phyloP scores from a whole-genome alignment of 139 green algal species.

The Ostreobium quekettii region DNA sequence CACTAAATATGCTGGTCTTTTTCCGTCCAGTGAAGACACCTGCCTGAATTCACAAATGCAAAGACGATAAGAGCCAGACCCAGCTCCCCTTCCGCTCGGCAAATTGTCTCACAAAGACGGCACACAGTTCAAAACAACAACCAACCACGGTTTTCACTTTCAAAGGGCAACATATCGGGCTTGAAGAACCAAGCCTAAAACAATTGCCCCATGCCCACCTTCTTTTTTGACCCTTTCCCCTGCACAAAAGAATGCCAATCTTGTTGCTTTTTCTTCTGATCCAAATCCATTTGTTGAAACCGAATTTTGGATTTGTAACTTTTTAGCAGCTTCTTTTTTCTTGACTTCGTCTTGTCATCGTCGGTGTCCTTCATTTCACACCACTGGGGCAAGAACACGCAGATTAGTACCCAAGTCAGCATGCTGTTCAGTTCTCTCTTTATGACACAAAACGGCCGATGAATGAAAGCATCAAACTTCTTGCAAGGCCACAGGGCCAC shows the following conservation, averaged over 20 bases:
- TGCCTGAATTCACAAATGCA: too few species aligned
- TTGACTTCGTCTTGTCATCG: constrained; percentile 63
- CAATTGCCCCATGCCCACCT: constrained; percentile 24
- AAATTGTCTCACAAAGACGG: too few species aligned
- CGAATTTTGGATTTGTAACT: constrained; percentile 72
- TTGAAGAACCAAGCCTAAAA: constrained; percentile 7
- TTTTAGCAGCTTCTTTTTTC: constrained; percentile 81
- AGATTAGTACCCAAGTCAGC: constrained; percentile 8
- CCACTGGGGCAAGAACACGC: constrained; percentile 41
- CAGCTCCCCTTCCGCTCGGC: too few species aligned
- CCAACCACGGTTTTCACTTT: neutral
- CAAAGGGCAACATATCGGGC: neutral
- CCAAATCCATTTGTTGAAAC: constrained; percentile 67
- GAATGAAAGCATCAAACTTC: too few species aligned
- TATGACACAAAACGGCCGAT: too few species aligned
- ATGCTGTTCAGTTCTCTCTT: neutral
- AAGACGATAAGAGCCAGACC: too few species aligned
- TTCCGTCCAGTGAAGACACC: constrained; percentile 21
- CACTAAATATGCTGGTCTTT: constrained; percentile 36
- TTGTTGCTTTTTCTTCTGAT: constrained; percentile 44
- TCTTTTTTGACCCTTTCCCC: constrained; percentile 63
- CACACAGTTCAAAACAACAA: neutral
- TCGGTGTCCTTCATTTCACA: constrained; percentile 64
- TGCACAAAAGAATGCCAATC: constrained; percentile 61
- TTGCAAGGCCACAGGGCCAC: too few species aligned